Evolutionary conservation across 257 asterid species (phyloP).

Genomic region (Capsicum pubescens): DNA sequence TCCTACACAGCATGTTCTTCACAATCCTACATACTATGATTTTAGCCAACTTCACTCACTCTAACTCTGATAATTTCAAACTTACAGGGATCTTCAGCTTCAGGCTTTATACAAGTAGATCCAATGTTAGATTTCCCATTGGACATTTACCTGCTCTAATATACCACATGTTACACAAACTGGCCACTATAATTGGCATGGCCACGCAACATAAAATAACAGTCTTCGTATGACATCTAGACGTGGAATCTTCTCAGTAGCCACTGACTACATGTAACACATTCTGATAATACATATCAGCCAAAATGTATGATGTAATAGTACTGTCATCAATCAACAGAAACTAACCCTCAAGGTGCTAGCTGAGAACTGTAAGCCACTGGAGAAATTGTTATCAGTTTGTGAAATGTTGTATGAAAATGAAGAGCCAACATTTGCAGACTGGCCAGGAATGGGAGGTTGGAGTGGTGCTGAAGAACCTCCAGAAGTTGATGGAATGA

Average conservation of each 20-base stretch:
- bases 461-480: conserved; percentile 35
- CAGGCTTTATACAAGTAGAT: conserved; percentile 9
- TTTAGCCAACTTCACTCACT: conserved; percentile 8
- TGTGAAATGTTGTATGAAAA: conserved; percentile 40
- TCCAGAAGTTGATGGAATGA: conserved; percentile 37
- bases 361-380: conserved; percentile 40
- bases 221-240: neutral
- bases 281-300: conserved; percentile 3
- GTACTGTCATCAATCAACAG: conserved; percentile 20
- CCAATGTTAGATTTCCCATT: neutral
- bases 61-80: conserved; percentile 14
- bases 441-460: conserved; percentile 40
- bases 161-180: neutral
- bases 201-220: neutral
- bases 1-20: conserved; percentile 24
- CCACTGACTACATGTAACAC: conserved; percentile 11
- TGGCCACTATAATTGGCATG: neutral
- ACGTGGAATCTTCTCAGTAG: neutral
- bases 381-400: conserved; percentile 34
- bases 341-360: conserved; percentile 38
- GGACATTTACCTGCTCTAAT: conserved; percentile 19
- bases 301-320: neutral
- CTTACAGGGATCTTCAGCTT: conserved; percentile 1
- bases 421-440: conserved; percentile 35
- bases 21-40: conserved; percentile 6